These are phyloP conservation scores for Glycine tomentella DNA, from an alignment of 306 rosid species.

Conservation along the genomic window DNA sequence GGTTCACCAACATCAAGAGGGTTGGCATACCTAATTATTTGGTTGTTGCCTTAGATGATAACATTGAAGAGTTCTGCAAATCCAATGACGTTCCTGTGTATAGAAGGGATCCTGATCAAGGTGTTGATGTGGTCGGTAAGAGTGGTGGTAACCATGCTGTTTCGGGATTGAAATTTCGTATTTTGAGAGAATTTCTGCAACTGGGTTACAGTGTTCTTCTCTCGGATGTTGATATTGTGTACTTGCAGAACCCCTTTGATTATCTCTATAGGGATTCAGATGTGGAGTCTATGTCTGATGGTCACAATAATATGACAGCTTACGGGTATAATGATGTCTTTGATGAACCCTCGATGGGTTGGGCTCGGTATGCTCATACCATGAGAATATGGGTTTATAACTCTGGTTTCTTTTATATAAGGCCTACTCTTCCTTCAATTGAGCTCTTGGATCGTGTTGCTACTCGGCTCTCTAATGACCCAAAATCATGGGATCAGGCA, in stretches of 20 bases:
- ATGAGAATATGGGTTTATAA: constrained; percentile 97
- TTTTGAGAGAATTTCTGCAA: constrained; percentile 87
- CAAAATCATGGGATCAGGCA: constrained; percentile 87
- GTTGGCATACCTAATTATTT: constrained; percentile 79
- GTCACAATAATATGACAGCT: constrained; percentile 81
- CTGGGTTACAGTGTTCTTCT: constrained; percentile 86
- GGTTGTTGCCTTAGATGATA: constrained; percentile 77
- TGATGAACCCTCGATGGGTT: constrained; percentile 92
- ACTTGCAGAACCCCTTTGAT: constrained; percentile 89
- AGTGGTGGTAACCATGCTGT: constrained; percentile 83
- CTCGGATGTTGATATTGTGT: constrained; percentile 87
- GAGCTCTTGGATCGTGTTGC: constrained; percentile 92
- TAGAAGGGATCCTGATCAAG: constrained; percentile 80
- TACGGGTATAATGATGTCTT: constrained; percentile 88
- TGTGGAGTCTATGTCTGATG: constrained; percentile 93
- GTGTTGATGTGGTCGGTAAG: constrained; percentile 67
- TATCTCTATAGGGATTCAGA: constrained; percentile 86
- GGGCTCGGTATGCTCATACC: constrained; percentile 94
- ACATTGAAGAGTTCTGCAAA: constrained; percentile 70
- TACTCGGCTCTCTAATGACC: constrained; percentile 63
- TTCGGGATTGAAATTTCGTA: constrained; percentile 77
- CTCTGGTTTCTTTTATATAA: constrained; percentile 89
- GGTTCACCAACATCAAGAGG: constrained; percentile 76
- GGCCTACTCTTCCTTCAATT: constrained; percentile 88
- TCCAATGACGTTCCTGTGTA: constrained; percentile 77